Conservation (phyloP, 306 rosid genomes). For the Quercus berberidifolia region DNA sequence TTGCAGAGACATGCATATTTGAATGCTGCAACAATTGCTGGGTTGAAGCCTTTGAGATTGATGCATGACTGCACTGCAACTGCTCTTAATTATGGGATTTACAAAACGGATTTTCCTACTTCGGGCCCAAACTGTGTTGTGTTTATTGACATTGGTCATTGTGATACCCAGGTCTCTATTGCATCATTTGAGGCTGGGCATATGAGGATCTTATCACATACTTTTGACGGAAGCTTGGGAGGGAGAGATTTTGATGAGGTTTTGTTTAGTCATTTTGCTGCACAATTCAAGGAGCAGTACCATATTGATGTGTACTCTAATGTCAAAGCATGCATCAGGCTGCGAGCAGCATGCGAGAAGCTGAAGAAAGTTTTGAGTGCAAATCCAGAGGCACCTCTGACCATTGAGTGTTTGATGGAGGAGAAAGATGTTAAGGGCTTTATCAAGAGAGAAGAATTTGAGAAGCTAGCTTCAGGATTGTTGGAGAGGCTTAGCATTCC, state of each 20-base stretch:
- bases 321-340: constrained; percentile 71
- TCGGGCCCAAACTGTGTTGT: constrained; percentile 46
- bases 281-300: constrained; percentile 57
- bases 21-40: constrained; percentile 81
- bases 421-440: constrained; percentile 96
- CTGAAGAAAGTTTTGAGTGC: constrained; percentile 96
- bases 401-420: constrained; percentile 94
- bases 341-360: constrained; percentile 86
- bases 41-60: constrained; percentile 82
- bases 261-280: constrained; percentile 67
- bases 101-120: constrained; percentile 50
- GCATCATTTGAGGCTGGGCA: constrained; percentile 63
- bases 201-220: constrained; percentile 69
- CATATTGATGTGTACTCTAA: constrained; percentile 64
- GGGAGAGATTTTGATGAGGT: constrained; percentile 85
- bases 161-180: constrained; percentile 80
- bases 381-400: constrained; percentile 89
- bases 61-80: constrained; percentile 96
- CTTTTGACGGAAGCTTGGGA: constrained; percentile 67
- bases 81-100: constrained; percentile 87
- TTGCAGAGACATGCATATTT: constrained; percentile 84
- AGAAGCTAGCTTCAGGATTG: constrained; percentile 65
- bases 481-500: constrained; percentile 65
- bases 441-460: constrained; percentile 91
- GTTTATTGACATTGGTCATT: constrained; percentile 83